Conservation (phyloP, 805 yeast species). For the Myxozyma neglecta region DNA sequence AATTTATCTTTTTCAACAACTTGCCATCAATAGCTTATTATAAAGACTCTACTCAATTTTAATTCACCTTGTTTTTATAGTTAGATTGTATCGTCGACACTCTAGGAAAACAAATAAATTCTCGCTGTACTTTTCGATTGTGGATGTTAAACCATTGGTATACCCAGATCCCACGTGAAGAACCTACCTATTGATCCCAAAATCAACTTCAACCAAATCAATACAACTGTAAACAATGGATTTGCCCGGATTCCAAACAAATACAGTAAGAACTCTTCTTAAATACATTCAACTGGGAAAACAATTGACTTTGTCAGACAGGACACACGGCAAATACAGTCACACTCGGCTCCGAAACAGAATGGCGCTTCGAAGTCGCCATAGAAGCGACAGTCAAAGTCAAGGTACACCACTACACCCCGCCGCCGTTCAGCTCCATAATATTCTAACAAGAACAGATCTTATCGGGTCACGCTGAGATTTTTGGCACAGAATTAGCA, state of each 20-base stretch:
- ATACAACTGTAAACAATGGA: not conserved
- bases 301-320: not conserved
- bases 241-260: conserved; percentile 8
- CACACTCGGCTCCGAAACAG: conserved; percentile 45
- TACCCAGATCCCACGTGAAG: too few relatives aligned
- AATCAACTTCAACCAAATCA: not conserved
- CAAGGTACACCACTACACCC: conserved; percentile 40
- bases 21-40: too few relatives aligned
- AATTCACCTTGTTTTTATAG: too few relatives aligned
- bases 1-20: too few relatives aligned
- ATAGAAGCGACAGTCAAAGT: conserved; percentile 52
- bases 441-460: conserved; percentile 37
- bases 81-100: too few relatives aligned
- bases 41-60: too few relatives aligned
- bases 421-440: not conserved
- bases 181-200: not conserved
- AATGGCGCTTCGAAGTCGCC: conserved; percentile 77
- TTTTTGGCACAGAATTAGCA: conserved; percentile 91
- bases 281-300: too few relatives aligned
- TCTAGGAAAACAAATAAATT: too few relatives aligned
- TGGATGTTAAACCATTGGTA: too few relatives aligned
- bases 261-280: not conserved
- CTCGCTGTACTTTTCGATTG: too few relatives aligned
- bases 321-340: conserved; percentile 21
- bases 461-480: conserved; percentile 74